Evolutionary conservation across 805 yeast species (phyloP), one percentile per base, ranked within the genome.

Genomic region (Saccharomycodes ludwigii): DNA sequence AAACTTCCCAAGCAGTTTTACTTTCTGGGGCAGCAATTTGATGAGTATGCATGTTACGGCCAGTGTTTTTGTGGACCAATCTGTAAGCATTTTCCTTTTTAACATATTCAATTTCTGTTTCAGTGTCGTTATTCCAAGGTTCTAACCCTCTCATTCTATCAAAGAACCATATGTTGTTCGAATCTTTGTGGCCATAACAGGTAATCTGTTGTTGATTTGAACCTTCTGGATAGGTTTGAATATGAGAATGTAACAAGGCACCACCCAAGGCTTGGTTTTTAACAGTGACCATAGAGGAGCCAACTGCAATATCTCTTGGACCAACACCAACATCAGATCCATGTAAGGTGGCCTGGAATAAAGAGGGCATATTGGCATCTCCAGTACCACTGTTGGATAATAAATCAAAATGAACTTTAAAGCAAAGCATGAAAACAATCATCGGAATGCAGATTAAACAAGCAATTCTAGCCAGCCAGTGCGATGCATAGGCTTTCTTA

Each of bases 131-230:
- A 34, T 35, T 36, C 41, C 49, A 55, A 8, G 37, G 17, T 10
- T 46, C 48, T 12, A 44, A 35, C 6, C 58, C 66, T 52, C 80
- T 65, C 18, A 64, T 66, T 47, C 76, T 66, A 43, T 78, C 77
- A 43, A 84, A 62, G 18, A 66, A 47, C 80, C 95, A 86, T 33
- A 79, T 72, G 53, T 88, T 91, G 58, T 91, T 88, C 32, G 66
- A 58, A 54, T 91, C 97, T 51, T 83, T 83, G 56, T 75, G 84
- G 13, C 86, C 82, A 54, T 91, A 91, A 5, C 91, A 82, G 18
- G 98, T 91, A 30, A 91, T 67, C 57, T 91, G 99, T 55, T 86
- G 96, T 58, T 91, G 97, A 40, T 70, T 68, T 2, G 95, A 82
- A 3, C 97, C 97, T 41, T 74, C 84, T 11, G 98, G 98, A 52